A percentile compares a stretch with the other conserved stretches of the same genome.
Evolutionary conservation across 2,329 filamentous ascomycete genomes (phyloP).

Genomic region (Aspergillus sergii): DNA sequence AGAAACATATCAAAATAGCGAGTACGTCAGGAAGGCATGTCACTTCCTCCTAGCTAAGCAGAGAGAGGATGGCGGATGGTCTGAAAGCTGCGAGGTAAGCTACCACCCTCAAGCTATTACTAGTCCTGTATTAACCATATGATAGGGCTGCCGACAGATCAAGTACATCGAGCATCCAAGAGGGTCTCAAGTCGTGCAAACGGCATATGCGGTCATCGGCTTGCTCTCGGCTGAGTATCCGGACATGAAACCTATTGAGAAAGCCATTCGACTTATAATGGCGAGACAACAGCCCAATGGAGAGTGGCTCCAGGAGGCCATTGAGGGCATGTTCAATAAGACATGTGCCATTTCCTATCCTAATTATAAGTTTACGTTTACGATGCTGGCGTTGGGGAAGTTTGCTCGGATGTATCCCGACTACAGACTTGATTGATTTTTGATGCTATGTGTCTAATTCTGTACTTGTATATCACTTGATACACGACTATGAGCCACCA

Average conservation of each 20-base stretch:
- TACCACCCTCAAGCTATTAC: neutral
- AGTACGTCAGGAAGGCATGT: neutral
- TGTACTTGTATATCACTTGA: neutral
- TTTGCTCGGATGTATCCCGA: neutral
- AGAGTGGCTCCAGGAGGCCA: constrained; percentile 10
- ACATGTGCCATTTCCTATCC: constrained; percentile 7
- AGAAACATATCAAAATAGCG: constrained; percentile 6
- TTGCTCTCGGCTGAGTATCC: constrained; percentile 11
- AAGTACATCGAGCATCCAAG: constrained; percentile 6
- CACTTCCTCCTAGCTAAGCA: constrained; percentile 12
- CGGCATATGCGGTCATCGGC: constrained; percentile 6
- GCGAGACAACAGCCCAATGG: constrained; percentile 8
- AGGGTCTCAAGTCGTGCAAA: constrained; percentile 9
- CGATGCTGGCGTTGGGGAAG: constrained; percentile 2
- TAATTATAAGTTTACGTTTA: constrained; percentile 7
- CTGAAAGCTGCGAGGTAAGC: neutral
- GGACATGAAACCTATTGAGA: constrained; percentile 2
- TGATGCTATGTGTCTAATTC: neutral
- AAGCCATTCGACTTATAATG: constrained; percentile 9
- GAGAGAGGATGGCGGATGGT: constrained; percentile 14
- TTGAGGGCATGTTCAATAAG: constrained; percentile 14
- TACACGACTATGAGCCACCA: too few relatives aligned
- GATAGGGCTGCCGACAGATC: neutral
- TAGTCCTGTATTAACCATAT: neutral
- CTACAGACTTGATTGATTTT: neutral